These are phyloP conservation scores for Cordyceps pruinosa DNA, from an alignment of 2,329 filamentous ascomycete genomes.

Conservation along the genomic window DNA sequence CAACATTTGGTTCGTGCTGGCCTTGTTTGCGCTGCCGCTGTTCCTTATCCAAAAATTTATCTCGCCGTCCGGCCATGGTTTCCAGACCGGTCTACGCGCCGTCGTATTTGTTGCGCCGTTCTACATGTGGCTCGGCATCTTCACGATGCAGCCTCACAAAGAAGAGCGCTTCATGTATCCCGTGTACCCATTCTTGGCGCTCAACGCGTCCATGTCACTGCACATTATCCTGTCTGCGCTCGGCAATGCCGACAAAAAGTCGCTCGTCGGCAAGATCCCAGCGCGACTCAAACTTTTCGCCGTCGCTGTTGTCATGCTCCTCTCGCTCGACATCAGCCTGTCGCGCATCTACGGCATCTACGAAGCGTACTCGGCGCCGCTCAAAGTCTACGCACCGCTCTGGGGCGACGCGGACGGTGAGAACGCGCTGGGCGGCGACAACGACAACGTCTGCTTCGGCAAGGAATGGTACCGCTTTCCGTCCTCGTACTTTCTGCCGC, in stretches of 20 bases:
- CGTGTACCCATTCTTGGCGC: constrained; percentile 78
- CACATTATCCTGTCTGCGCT: constrained; percentile 73
- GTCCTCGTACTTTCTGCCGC: constrained; percentile 82
- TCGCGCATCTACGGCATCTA: constrained; percentile 70
- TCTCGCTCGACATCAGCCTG: constrained; percentile 59
- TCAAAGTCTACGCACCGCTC: constrained; percentile 63
- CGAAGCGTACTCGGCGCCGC: constrained; percentile 75
- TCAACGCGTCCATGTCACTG: constrained; percentile 80
- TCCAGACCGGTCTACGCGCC: constrained; percentile 65
- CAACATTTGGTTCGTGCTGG: constrained; percentile 86
- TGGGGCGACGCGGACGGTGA: constrained; percentile 43
- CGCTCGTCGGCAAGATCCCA: constrained; percentile 64
- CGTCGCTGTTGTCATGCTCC: constrained; percentile 53
- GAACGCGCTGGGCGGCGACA: constrained; percentile 45
- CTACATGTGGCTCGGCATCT: constrained; percentile 90
- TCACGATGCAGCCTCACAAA: constrained; percentile 90
- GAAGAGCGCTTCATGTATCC: constrained; percentile 99
- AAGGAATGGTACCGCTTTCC: constrained; percentile 99
- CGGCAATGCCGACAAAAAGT: constrained; percentile 61
- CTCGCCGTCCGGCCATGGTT: constrained; percentile 52
- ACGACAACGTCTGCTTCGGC: constrained; percentile 75
- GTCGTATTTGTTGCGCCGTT: constrained; percentile 77
- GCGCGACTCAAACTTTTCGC: constrained; percentile 63
- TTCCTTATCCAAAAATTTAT: constrained; percentile 66
- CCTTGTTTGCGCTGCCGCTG: constrained; percentile 66